Conservation (phyloP, 23 red algal genomes). For the Cyanidioschyzon merolae region DNA sequence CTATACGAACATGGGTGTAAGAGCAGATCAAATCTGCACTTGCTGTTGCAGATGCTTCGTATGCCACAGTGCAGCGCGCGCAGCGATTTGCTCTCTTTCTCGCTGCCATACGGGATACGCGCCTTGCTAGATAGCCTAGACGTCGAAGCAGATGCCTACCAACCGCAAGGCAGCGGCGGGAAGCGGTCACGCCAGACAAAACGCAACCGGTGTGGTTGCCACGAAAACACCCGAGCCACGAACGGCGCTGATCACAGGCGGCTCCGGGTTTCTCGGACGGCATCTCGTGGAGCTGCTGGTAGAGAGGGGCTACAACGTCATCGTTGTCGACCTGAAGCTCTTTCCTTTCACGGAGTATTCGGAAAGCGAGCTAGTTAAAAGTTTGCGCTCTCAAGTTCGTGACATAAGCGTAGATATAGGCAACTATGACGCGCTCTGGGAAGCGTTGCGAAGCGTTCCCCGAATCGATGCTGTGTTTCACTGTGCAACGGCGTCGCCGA, state of each 20-base stretch:
- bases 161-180: too few species aligned
- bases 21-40: too few species aligned
- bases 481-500: slow-evolving; percentile 29
- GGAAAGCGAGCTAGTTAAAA: not conserved
- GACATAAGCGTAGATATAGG: not conserved
- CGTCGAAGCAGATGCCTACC: too few species aligned
- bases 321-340: slow-evolving; percentile 11
- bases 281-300: slow-evolving; percentile 30
- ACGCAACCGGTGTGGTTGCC: too few species aligned
- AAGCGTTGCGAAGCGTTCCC: not conserved
- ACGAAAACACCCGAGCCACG: too few species aligned
- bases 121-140: too few species aligned
- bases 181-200: too few species aligned
- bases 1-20: too few species aligned
- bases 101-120: too few species aligned
- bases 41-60: too few species aligned
- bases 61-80: too few species aligned
- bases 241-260: slow-evolving; percentile 42
- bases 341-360: not conserved
- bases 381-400: not conserved
- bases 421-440: not conserved
- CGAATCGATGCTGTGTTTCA: slow-evolving; percentile 27
- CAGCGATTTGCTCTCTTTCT: too few species aligned
- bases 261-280: slow-evolving; percentile 62
- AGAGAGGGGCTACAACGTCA: not conserved